phyloP scores from a whole-genome alignment of 139 green algal species.

The Picochlorum sp. region DNA sequence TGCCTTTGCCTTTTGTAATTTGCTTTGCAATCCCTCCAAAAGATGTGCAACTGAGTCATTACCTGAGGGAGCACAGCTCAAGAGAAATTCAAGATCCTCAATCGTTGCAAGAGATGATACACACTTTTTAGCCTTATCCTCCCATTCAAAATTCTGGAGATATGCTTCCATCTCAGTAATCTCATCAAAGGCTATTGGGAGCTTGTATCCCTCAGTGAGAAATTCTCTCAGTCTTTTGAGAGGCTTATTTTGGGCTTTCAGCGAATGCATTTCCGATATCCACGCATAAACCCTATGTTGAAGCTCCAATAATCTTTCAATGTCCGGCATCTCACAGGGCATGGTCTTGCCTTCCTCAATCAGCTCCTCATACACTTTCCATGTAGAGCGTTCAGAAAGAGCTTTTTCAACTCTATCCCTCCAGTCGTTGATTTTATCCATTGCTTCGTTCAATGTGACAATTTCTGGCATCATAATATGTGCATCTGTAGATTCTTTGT shows the following conservation, averaged over 20 bases:
- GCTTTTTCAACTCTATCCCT: constrained; percentile 14
- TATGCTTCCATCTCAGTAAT: constrained; percentile 29
- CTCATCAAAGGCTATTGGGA: constrained; percentile 34
- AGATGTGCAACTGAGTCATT: too few species aligned
- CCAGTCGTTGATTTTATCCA: constrained; percentile 34
- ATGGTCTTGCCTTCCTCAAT: constrained; percentile 22
- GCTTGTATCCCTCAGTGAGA: constrained; percentile 14
- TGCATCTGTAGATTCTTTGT: constrained; percentile 10
- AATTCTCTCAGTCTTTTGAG: constrained; percentile 28
- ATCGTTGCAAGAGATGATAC: constrained; percentile 9
- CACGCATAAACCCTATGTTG: constrained; percentile 25
- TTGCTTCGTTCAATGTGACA: constrained; percentile 12
- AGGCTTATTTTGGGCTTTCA: constrained; percentile 12
- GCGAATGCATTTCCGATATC: constrained; percentile 6
- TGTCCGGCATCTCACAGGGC: constrained; percentile 28
- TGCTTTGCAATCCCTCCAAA: not conserved
- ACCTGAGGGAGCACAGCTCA: too few species aligned
- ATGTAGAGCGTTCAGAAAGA: constrained; percentile 9
- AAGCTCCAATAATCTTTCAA: constrained; percentile 19
- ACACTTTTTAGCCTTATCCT: constrained; percentile 33
- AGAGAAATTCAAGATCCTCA: not conserved
- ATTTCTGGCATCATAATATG: constrained; percentile 33
- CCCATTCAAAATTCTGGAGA: constrained; percentile 40
- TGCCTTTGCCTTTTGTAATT: not conserved
- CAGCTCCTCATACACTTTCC: constrained; percentile 13